Conservation (phyloP, 305 asterid genomes). For the Fraxinus baroniana region DNA sequence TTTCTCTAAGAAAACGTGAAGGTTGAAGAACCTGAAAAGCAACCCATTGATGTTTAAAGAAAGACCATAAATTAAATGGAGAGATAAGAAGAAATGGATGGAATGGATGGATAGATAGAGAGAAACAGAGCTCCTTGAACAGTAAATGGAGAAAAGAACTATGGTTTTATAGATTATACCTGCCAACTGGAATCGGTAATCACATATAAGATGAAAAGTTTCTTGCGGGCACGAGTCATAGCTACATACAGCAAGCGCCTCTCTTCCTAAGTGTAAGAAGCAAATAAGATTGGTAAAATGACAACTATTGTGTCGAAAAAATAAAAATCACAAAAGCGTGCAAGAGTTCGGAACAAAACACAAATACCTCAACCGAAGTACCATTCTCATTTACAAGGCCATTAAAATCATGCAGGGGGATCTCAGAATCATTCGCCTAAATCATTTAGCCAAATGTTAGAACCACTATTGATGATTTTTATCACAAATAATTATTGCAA, state of each 20-base stretch:
- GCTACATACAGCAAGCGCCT: conserved; percentile 95
- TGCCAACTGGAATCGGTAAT: conserved; percentile 92
- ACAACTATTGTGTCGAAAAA: neutral
- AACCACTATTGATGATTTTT: conserved; percentile 12
- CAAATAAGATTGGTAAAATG: conserved; percentile 24
- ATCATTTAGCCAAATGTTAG: conserved; percentile 32
- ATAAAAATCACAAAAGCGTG: neutral
- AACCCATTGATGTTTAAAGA: conserved; percentile 25
- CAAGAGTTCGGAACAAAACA: conserved; percentile 18
- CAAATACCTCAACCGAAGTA: conserved; percentile 67
- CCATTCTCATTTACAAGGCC: conserved; percentile 63
- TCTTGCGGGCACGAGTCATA: conserved; percentile 92
- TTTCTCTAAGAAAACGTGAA: conserved; percentile 90
- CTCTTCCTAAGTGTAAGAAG: conserved; percentile 68
- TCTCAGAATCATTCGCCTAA: conserved; percentile 91
- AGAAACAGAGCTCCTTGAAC: neutral
- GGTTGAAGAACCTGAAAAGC: conserved; percentile 85
- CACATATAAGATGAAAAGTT: conserved; percentile 71
- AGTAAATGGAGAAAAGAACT: conserved; percentile 24
- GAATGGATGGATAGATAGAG: neutral
- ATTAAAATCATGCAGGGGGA: conserved; percentile 84
- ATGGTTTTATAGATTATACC: conserved; percentile 40
- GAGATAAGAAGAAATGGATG: neutral
- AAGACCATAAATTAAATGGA: conserved; percentile 18
- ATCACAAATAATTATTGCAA: conserved; percentile 14